Percentiles rank a stretch among this genome's conserved stretches.
These are phyloP conservation scores for Chara braunii DNA, from an alignment of 139 green algal genomes.

Conservation along the genomic window DNA sequence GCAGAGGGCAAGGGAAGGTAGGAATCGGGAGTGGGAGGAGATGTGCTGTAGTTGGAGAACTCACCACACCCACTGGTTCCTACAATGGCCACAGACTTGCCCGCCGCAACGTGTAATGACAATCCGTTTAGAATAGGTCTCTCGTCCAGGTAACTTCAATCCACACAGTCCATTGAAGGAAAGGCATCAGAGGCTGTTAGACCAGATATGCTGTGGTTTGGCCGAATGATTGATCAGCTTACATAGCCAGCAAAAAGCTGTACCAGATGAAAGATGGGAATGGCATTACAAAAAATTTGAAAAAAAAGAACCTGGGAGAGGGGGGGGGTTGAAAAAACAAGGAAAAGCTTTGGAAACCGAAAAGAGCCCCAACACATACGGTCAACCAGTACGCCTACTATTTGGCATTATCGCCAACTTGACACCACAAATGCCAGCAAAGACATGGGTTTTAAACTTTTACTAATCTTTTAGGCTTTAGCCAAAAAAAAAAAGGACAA, in stretches of 20 bases:
- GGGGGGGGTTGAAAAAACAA: neutral
- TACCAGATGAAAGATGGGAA: no score
- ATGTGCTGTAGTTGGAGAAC: conserved; percentile 31
- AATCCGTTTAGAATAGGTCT: conserved; percentile 46
- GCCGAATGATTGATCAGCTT: no score
- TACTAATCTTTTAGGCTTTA: no score
- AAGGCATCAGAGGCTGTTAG: neutral
- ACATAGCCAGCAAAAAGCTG: no score
- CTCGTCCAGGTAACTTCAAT: conserved; percentile 6
- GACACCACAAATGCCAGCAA: neutral
- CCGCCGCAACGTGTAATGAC: conserved; percentile 62
- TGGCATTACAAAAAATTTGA: no score
- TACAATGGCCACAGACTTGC: conserved; percentile 79
- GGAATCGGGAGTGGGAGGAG: no score
- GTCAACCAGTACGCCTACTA: neutral
- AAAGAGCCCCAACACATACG: neutral
- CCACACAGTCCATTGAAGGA: neutral
- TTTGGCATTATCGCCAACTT: neutral
- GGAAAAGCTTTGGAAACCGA: neutral
- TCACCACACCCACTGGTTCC: conserved; percentile 80
- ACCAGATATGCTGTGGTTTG: no score
- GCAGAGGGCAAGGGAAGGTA: no score
- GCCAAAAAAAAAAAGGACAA: no score
- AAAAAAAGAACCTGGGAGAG: no score
- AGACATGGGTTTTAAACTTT: neutral